Conservation (phyloP, 2,329 filamentous ascomycete species). For the Monosporascus sp. region DNA sequence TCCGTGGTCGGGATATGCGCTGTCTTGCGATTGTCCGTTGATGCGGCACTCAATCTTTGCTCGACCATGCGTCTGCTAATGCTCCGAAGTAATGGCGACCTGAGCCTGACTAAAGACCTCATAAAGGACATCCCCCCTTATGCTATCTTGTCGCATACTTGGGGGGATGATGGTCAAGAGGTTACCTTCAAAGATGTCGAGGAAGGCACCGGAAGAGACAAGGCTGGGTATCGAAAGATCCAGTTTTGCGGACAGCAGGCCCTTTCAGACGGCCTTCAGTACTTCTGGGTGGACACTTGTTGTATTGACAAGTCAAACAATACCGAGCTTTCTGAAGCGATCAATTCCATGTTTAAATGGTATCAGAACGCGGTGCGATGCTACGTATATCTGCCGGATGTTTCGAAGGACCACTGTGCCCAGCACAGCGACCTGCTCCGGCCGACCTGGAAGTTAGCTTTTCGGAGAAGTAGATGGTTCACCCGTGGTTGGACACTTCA, state of each 20-base stretch:
- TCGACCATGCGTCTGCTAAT: too few species aligned
- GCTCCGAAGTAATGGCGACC: background rate
- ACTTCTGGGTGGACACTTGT: slow-evolving; percentile 18
- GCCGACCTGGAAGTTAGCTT: too few species aligned
- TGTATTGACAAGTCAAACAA: slow-evolving; percentile 14
- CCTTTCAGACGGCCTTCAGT: slow-evolving; percentile 1
- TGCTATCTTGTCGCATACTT: slow-evolving; percentile 18
- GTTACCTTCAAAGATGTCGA: slow-evolving; percentile 9
- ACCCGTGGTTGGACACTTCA: too few species aligned
- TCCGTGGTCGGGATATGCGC: too few species aligned
- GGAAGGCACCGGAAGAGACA: background rate
- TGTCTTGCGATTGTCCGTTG: too few species aligned
- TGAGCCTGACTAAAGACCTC: background rate
- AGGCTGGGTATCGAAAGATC: slow-evolving; percentile 7
- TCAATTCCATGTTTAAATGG: slow-evolving; percentile 16
- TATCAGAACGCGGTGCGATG: slow-evolving; percentile 10
- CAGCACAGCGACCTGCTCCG: too few species aligned
- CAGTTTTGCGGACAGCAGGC: slow-evolving; percentile 11
- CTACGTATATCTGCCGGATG: slow-evolving; percentile 13
- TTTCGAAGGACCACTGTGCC: background rate
- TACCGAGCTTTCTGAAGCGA: slow-evolving; percentile 8
- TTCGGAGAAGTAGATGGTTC: too few species aligned
- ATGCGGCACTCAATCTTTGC: too few species aligned
- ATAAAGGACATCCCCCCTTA: slow-evolving; percentile 10
- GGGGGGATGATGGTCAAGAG: slow-evolving; percentile 12